Conservation (phyloP, 1,284 basidiomycete species). For the Trametes pubescens region DNA sequence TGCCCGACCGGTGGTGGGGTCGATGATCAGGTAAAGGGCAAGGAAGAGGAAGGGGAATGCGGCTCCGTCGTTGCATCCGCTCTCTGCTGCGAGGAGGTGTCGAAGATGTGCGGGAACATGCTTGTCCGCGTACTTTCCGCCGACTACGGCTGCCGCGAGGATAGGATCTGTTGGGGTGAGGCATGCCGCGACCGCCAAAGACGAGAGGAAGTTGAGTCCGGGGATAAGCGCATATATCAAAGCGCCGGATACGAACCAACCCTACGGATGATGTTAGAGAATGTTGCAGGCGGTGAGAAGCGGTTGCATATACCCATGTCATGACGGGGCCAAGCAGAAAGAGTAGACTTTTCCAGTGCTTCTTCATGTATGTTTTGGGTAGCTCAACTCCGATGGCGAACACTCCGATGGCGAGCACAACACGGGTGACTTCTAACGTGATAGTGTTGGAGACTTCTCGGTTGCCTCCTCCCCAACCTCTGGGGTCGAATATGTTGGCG, state of each 20-base stretch:
- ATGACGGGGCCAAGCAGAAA: constrained; percentile 92
- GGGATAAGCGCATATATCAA: constrained; percentile 93
- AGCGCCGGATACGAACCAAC: constrained; percentile 91
- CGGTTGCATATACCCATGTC: constrained; percentile 74
- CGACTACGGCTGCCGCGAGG: constrained; percentile 89
- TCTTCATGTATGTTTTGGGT: constrained; percentile 91
- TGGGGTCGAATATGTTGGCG: constrained; percentile 87
- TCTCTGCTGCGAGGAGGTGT: constrained; percentile 91
- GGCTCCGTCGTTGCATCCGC: constrained; percentile 93
- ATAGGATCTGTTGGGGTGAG: constrained; percentile 98
- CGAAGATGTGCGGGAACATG: constrained; percentile 97
- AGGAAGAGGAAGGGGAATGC: constrained; percentile 98
- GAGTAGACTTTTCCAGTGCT: constrained; percentile 90
- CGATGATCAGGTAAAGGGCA: constrained; percentile 88
- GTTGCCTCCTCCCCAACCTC: constrained; percentile 75
- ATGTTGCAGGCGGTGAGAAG: background rate
- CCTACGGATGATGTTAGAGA: constrained; percentile 51
- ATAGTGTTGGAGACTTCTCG: constrained; percentile 71
- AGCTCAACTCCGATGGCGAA: constrained; percentile 98
- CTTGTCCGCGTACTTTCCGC: constrained; percentile 98
- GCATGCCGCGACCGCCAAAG: constrained; percentile 91
- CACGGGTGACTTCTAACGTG: constrained; percentile 92
- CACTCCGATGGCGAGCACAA: constrained; percentile 96
- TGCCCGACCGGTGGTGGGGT: constrained; percentile 70
- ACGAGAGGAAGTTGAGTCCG: constrained; percentile 85